Evolutionary conservation across 129 eudicot genomes (phyloP).

Genomic region (Chrysanthemum seticuspe): DNA sequence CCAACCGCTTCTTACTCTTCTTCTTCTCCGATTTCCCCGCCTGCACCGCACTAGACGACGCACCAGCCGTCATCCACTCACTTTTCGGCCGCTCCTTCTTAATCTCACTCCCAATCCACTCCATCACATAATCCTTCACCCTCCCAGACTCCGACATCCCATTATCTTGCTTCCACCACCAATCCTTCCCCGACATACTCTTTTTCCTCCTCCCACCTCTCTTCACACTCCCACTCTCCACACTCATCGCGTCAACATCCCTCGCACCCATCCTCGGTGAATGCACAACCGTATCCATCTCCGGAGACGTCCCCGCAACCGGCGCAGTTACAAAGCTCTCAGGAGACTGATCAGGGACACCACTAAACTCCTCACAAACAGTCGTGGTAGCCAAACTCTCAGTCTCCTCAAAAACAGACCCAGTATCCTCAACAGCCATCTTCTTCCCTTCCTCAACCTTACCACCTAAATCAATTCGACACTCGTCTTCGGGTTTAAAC

Average conservation of each 20-base stretch:
- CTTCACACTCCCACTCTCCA: slow-evolving; percentile 43
- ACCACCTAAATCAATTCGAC: slow-evolving; percentile 38
- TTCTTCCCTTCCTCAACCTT: slow-evolving; percentile 39
- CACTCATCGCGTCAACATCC: slow-evolving; percentile 49
- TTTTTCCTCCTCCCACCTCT: slow-evolving; percentile 46
- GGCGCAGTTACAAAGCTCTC: slow-evolving; percentile 47
- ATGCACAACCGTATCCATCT: slow-evolving; percentile 36
- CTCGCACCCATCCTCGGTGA: slow-evolving; percentile 42
- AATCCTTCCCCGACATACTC: slow-evolving; percentile 57
- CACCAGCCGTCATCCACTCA: slow-evolving; percentile 50
- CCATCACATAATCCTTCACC: slow-evolving; percentile 93
- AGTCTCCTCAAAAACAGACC: slow-evolving; percentile 69
- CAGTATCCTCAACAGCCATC: slow-evolving; percentile 51
- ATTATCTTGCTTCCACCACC: slow-evolving; percentile 91
- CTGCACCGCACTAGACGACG: slow-evolving; percentile 47
- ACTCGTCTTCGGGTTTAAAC: slow-evolving; percentile 51
- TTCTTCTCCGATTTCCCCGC: slow-evolving; percentile 49
- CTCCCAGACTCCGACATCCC: slow-evolving; percentile 52
- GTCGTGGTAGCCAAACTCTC: slow-evolving; percentile 65
- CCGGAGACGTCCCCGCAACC: slow-evolving; percentile 52
- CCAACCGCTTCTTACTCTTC: slow-evolving; percentile 58
- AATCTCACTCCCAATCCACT: slow-evolving; percentile 91
- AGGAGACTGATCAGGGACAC: slow-evolving; percentile 51
- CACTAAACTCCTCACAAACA: slow-evolving; percentile 54
- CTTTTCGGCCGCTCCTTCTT: slow-evolving; percentile 74